phyloP scores from a whole-genome alignment of 2,329 filamentous ascomycete species.

The Ophiostoma tasmaniense region DNA sequence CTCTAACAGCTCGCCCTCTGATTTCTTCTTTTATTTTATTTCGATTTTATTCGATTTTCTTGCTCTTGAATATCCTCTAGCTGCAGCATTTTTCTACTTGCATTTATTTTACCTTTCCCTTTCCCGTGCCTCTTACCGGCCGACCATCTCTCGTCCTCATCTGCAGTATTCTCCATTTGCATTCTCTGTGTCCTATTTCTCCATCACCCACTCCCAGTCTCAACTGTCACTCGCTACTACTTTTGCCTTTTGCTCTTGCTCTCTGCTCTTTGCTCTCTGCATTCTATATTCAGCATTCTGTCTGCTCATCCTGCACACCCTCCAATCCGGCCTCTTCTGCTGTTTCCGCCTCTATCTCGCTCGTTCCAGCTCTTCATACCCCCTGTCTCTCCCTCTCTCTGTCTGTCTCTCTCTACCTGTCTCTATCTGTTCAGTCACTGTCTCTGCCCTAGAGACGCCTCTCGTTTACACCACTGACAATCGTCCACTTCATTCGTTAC shows the following conservation, averaged over 20 bases:
- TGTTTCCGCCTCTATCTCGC: not conserved
- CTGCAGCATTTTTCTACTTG: not conserved
- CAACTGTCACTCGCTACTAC: not conserved
- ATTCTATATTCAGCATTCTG: not conserved
- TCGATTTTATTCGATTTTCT: not conserved
- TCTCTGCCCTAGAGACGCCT: not conserved
- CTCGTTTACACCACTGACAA: not conserved
- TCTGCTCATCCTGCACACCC: not conserved
- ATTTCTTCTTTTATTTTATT: not conserved
- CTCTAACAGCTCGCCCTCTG: not conserved
- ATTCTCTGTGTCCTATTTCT: not conserved
- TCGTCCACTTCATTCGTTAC: not conserved
- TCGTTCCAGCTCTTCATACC: not conserved
- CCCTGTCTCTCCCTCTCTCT: not conserved
- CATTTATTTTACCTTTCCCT: conserved; percentile 11
- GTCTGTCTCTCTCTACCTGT: not conserved
- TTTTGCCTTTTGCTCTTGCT: not conserved
- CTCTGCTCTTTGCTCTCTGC: not conserved
- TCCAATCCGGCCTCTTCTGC: not conserved
- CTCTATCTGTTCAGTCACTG: no score
- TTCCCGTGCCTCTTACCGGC: not conserved
- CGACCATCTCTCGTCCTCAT: not conserved
- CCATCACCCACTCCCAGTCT: not conserved
- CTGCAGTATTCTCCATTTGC: not conserved
- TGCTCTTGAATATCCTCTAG: not conserved